Conservation (phyloP, 1,284 basidiomycete species). For the Malassezia nana region DNA sequence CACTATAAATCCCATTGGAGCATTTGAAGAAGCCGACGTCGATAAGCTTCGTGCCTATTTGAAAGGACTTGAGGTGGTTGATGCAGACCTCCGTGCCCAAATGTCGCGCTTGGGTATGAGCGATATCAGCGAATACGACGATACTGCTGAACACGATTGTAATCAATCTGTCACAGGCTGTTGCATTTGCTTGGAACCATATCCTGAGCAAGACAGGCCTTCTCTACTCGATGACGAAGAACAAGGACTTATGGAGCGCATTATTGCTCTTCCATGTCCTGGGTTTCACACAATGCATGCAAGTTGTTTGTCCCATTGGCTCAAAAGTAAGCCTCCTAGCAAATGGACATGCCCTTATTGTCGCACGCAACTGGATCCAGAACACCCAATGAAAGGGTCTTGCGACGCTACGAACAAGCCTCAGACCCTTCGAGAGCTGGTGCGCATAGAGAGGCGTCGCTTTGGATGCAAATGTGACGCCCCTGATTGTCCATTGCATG, state of each 20-base stretch:
- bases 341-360: slow-evolving; percentile 46
- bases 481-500: slow-evolving; percentile 33
- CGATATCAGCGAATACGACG: slow-evolving; percentile 28
- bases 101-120: slow-evolving; percentile 40
- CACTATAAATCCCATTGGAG: slow-evolving; percentile 22
- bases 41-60: slow-evolving; percentile 28
- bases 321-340: slow-evolving; percentile 28
- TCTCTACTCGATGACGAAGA: slow-evolving; percentile 36
- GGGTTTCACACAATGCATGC: slow-evolving; percentile 42
- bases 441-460: slow-evolving; percentile 26
- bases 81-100: slow-evolving; percentile 38
- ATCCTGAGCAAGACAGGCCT: slow-evolving; percentile 33
- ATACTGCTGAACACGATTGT: neutral
- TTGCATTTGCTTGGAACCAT: slow-evolving; percentile 38
- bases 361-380: slow-evolving; percentile 20
- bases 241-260: slow-evolving; percentile 27
- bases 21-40: slow-evolving; percentile 24
- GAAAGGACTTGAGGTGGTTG: slow-evolving; percentile 33
- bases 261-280: slow-evolving; percentile 38
- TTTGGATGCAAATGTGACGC: slow-evolving; percentile 38
- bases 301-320: slow-evolving; percentile 35
- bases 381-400: neutral
- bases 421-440: slow-evolving; percentile 28
- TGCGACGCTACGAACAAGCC: neutral
- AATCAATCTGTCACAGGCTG: slow-evolving; percentile 26